phyloP scores from a whole-genome alignment of 176 grass and related monocot genomes.

The Oryza longistaminata region DNA sequence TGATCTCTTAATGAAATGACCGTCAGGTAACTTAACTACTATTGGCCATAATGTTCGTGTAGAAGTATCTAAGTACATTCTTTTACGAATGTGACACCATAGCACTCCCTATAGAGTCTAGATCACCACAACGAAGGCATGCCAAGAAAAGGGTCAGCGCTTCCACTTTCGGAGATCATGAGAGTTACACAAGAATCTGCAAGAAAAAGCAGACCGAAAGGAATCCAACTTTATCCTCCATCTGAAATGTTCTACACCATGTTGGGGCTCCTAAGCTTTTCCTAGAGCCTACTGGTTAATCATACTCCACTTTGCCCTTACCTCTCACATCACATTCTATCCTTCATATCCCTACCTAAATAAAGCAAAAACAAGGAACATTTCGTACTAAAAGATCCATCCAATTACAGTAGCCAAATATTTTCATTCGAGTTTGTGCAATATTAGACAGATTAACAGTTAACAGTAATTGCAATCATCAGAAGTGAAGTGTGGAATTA shows the following conservation, averaged over 20 bases:
- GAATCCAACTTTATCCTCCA: conserved; percentile 37
- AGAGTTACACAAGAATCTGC: conserved; percentile 48
- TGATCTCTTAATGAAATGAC: neutral
- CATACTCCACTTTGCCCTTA: conserved; percentile 34
- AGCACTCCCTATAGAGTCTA: neutral
- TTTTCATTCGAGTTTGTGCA: neutral
- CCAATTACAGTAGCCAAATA: conserved; percentile 10
- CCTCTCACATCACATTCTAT: conserved; percentile 34
- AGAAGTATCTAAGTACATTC: neutral
- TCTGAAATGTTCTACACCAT: conserved; percentile 25
- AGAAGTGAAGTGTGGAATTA: neutral
- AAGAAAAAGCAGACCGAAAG: conserved; percentile 31
- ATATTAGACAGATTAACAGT: neutral
- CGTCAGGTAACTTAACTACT: neutral
- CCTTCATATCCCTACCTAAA: conserved; percentile 42
- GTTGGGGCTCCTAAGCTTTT: conserved; percentile 45
- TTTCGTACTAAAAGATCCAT: conserved; percentile 44
- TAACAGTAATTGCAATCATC: neutral
- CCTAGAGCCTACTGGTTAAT: conserved; percentile 40
- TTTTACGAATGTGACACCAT: conserved; percentile 25
- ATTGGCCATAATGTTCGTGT: neutral
- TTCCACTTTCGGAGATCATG: conserved; percentile 29
- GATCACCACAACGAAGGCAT: conserved; percentile 14
- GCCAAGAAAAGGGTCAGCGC: conserved; percentile 14
- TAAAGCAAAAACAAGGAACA: conserved; percentile 37